These are phyloP conservation scores for Flammula alnicola DNA, from an alignment of 1,284 basidiomycete genomes.

Conservation along the genomic window DNA sequence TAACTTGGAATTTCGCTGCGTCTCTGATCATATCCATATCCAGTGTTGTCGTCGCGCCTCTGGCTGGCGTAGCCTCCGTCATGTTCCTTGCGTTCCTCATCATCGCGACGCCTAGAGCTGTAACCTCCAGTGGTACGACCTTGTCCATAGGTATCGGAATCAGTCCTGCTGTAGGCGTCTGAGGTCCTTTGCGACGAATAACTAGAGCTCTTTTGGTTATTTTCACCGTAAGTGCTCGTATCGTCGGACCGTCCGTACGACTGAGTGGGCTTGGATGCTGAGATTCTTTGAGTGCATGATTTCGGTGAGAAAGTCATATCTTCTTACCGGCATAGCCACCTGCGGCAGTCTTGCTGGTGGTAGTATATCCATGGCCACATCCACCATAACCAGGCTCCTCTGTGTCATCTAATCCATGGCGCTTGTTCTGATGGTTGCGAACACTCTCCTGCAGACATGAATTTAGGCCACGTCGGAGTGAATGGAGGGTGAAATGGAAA, in stretches of 20 bases:
- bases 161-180: too few species aligned
- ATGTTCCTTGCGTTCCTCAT: slow-evolving; percentile 16
- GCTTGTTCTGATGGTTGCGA: slow-evolving; percentile 42
- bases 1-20: too few species aligned
- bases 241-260: too few species aligned
- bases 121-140: slow-evolving; percentile 7
- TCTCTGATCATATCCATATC: too few species aligned
- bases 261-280: too few species aligned
- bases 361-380: slow-evolving; percentile 35
- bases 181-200: too few species aligned
- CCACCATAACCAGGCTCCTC: slow-evolving; percentile 43
- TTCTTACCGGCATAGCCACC: slow-evolving; percentile 15
- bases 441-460: slow-evolving; percentile 41
- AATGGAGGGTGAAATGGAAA: slow-evolving; percentile 2
- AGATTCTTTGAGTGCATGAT: background rate
- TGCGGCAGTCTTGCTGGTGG: slow-evolving; percentile 16
- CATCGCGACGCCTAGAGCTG: slow-evolving; percentile 12
- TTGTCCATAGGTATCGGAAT: slow-evolving; percentile 3
- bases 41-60: slow-evolving; percentile 11
- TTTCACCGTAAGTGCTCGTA: too few species aligned
- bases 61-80: slow-evolving; percentile 17
- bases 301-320: background rate
- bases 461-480: background rate
- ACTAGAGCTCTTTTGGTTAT: too few species aligned
- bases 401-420: slow-evolving; percentile 38